Percentiles rank a stretch among this genome's conserved stretches.
phyloP scores from a whole-genome alignment of 192 early-diverging fungal genomes.

The Powellomyces hirtus region DNA sequence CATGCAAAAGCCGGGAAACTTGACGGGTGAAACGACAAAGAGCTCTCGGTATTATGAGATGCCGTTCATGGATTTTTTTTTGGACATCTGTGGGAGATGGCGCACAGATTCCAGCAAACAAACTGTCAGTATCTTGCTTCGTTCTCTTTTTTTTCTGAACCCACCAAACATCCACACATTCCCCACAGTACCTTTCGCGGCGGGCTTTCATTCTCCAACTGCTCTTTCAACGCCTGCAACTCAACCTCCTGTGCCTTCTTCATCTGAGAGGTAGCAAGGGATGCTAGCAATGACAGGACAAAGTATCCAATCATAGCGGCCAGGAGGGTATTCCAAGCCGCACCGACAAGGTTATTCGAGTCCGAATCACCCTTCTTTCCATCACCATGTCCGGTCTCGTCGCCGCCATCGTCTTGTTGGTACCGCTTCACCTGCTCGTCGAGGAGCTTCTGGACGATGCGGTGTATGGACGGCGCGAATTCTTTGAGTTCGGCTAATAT shows the following conservation, averaged over 20 bases:
- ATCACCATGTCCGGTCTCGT: neutral
- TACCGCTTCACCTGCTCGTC: conserved; percentile 42
- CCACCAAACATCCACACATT: too few species aligned
- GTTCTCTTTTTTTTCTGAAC: too few species aligned
- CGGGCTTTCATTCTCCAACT: too few species aligned
- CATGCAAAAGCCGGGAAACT: too few species aligned
- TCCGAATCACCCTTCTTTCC: conserved; percentile 7
- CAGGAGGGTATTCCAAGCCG: conserved; percentile 77
- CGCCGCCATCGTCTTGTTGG: conserved; percentile 7
- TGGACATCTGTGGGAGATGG: too few species aligned
- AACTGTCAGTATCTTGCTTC: too few species aligned
- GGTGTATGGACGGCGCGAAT: conserved; percentile 58
- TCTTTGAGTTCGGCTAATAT: conserved; percentile 56
- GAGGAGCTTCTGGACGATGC: conserved; percentile 52
- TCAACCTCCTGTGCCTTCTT: conserved; percentile 31
- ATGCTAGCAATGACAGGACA: conserved; percentile 76
- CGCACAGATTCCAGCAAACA: too few species aligned
- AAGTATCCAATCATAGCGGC: conserved; percentile 84
- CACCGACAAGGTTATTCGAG: conserved; percentile 39
- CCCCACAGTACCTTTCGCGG: too few species aligned
- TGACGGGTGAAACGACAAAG: too few species aligned
- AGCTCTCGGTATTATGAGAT: too few species aligned
- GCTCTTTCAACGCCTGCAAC: neutral
- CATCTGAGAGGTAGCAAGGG: conserved; percentile 75
- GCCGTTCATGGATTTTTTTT: too few species aligned